Evolutionary conservation across 306 rosid species (phyloP).

Genomic region (Inga oerstediana): DNA sequence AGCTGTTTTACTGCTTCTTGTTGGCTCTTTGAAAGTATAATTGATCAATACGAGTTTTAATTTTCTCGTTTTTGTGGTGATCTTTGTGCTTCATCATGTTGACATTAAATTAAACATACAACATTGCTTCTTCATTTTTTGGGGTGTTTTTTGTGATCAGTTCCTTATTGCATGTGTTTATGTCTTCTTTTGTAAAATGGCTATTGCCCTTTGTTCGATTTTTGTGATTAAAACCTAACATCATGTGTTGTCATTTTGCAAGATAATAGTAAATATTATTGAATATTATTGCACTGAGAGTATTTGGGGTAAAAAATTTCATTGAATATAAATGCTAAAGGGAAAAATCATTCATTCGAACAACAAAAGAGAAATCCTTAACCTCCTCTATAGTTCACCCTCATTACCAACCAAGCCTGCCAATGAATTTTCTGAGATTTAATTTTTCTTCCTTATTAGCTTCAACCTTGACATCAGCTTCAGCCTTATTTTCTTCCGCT

Average conservation of each 20-base stretch:
- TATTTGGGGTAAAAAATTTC: background rate
- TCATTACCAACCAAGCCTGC: background rate
- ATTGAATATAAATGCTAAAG: background rate
- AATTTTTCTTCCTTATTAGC: background rate
- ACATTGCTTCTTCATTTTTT: too few relatives aligned
- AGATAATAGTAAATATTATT: background rate
- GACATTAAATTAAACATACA: too few relatives aligned
- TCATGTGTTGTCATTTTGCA: background rate
- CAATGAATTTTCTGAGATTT: too few relatives aligned
- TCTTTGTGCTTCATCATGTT: too few relatives aligned
- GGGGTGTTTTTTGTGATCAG: background rate
- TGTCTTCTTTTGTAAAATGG: background rate
- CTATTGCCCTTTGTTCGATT: background rate
- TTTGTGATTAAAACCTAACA: too few relatives aligned
- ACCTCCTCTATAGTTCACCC: background rate
- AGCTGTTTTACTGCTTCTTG: too few relatives aligned
- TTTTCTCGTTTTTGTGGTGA: too few relatives aligned
- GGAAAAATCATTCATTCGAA: background rate
- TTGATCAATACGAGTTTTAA: too few relatives aligned
- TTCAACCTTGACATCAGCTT: background rate
- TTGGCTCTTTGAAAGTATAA: too few relatives aligned
- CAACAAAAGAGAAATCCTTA: background rate
- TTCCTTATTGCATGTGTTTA: background rate
- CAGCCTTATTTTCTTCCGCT: too few relatives aligned
- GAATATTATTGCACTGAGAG: background rate